Conservation (phyloP, 441 rosid genomes). For the Bocquillonia castaneifolia region DNA sequence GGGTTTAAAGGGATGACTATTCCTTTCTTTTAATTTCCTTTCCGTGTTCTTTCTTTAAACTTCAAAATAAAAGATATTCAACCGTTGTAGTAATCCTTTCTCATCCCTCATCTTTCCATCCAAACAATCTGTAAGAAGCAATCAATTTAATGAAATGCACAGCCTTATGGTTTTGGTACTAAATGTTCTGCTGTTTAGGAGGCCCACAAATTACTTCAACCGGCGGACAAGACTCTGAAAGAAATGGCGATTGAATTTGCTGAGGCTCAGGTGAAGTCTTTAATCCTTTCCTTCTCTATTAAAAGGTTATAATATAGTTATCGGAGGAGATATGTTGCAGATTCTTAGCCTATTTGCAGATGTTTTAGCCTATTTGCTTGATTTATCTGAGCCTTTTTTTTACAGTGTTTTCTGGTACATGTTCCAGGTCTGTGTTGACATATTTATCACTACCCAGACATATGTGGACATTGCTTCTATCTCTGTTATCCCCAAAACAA, state of each 20-base stretch:
- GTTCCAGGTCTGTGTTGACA: slow-evolving; percentile 81
- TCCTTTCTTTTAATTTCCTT: too few species aligned
- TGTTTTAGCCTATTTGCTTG: slow-evolving; percentile 6
- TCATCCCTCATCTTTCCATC: too few species aligned
- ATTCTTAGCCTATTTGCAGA: neutral
- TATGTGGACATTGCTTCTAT: slow-evolving; percentile 86
- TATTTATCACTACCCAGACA: slow-evolving; percentile 76
- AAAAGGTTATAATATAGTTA: neutral
- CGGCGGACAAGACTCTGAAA: slow-evolving; percentile 79
- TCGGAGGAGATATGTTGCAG: slow-evolving; percentile 11
- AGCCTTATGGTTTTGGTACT: slow-evolving; percentile 6
- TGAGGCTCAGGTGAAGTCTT: slow-evolving; percentile 70
- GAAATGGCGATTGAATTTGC: slow-evolving; percentile 93
- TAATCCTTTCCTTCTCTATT: neutral
- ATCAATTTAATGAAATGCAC: neutral
- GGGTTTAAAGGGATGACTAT: too few species aligned
- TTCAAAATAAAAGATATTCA: too few species aligned
- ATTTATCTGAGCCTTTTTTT: slow-evolving; percentile 8
- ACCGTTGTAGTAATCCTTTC: too few species aligned
- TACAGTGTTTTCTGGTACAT: slow-evolving; percentile 11
- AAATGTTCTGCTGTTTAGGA: slow-evolving; percentile 47
- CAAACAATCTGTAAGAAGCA: neutral
- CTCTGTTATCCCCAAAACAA: slow-evolving; percentile 80
- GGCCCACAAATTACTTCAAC: slow-evolving; percentile 83
- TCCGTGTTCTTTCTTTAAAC: too few species aligned